A percentile compares a stretch with the other conserved stretches of the same genome.
phyloP scores from a whole-genome alignment of 257 asterid genomes.

The Rhazya stricta region DNA sequence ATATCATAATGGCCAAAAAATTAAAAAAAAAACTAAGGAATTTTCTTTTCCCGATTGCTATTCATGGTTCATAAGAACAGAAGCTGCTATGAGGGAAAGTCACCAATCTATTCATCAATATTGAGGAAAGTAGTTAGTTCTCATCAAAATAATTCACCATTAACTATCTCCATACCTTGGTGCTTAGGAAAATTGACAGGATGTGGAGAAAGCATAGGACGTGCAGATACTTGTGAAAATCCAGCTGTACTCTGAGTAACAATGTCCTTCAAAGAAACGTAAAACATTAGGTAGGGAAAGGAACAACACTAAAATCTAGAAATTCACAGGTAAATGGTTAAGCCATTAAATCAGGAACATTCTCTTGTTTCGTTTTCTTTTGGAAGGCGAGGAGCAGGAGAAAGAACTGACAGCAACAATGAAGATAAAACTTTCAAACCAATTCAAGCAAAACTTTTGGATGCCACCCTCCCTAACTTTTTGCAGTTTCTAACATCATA shows the following conservation, averaged over 20 bases:
- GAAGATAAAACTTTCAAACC: neutral
- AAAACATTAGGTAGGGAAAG: conserved; percentile 5
- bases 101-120: neutral
- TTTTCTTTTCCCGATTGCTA: neutral
- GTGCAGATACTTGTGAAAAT: conserved; percentile 52
- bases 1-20: neutral
- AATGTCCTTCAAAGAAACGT: conserved; percentile 37
- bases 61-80: neutral
- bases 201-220: conserved; percentile 47
- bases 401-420: neutral
- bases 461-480: neutral
- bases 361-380: neutral
- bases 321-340: neutral
- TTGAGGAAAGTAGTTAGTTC: neutral
- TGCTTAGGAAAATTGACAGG: conserved; percentile 55
- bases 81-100: neutral
- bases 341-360: neutral
- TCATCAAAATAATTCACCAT: neutral
- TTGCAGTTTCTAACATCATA: neutral
- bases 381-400: neutral
- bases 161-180: conserved; percentile 49
- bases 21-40: neutral
- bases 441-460: neutral
- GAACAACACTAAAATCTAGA: neutral
- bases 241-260: conserved; percentile 45